Conservation (phyloP, 148 eudicot species). For the Pharnaceum exiguum region DNA sequence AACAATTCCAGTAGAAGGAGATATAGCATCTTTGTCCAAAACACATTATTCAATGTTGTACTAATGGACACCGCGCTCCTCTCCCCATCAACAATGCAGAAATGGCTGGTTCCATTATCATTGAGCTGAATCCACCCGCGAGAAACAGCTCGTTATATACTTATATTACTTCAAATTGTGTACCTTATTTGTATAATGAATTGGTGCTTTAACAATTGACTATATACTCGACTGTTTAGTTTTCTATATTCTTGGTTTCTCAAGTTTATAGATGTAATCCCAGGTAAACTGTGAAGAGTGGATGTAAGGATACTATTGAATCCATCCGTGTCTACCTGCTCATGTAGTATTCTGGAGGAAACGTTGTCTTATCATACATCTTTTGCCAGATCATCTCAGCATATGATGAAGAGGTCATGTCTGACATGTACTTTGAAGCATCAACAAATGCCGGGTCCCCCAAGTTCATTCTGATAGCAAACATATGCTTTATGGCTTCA, state of each 20-base stretch:
- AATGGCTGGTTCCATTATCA: constrained; percentile 93
- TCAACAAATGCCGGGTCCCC: constrained; percentile 74
- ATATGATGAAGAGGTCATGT: constrained; percentile 78
- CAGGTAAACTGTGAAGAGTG: too few relatives aligned
- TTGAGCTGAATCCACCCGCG: constrained; percentile 84
- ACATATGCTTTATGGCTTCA: constrained; percentile 90
- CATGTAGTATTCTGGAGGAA: constrained; percentile 74
- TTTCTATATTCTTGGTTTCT: too few relatives aligned
- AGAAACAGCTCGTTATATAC: not conserved
- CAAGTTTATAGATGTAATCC: too few relatives aligned
- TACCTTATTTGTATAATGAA: not conserved
- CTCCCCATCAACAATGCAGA: constrained; percentile 88
- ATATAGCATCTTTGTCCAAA: constrained; percentile 76
- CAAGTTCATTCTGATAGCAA: constrained; percentile 78
- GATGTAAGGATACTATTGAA: too few relatives aligned
- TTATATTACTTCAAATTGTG: too few relatives aligned
- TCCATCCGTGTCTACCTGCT: constrained; percentile 42
- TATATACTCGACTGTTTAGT: too few relatives aligned
- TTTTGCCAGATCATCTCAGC: constrained; percentile 56
- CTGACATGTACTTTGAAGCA: constrained; percentile 40
- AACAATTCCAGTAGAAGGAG: constrained; percentile 73
- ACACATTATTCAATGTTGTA: constrained; percentile 66
- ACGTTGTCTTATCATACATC: constrained; percentile 85
- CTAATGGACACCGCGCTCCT: constrained; percentile 89
- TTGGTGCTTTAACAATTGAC: too few relatives aligned